These are phyloP conservation scores for Diplogelasinospora grovesii DNA, from an alignment of 495 filamentous ascomycete genomes.

Conservation along the genomic window DNA sequence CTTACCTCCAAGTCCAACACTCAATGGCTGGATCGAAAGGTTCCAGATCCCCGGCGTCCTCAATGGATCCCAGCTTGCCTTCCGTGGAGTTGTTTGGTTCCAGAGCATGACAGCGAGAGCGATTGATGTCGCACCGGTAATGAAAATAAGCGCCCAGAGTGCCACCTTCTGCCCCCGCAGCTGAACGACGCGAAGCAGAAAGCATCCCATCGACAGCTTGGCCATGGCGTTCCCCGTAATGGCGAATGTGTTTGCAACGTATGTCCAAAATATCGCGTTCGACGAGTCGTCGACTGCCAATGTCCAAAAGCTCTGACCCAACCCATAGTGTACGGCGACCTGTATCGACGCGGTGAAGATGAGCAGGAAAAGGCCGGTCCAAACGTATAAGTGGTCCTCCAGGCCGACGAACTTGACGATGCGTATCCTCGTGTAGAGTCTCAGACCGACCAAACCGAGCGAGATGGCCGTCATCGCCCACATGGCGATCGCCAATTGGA, in stretches of 20 bases:
- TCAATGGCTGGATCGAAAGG: constrained; percentile 32
- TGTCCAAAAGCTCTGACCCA: constrained; percentile 29
- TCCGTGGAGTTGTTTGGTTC: constrained; percentile 32
- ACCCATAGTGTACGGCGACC: constrained; percentile 26
- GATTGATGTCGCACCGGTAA: constrained; percentile 25
- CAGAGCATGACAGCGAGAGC: constrained; percentile 29
- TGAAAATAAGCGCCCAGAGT: constrained; percentile 28
- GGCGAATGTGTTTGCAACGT: constrained; percentile 34
- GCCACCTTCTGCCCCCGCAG: constrained; percentile 27
- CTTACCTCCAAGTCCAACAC: constrained; percentile 30
- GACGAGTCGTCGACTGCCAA: constrained; percentile 25
- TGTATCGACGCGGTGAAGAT: constrained; percentile 28
- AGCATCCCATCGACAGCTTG: constrained; percentile 36
- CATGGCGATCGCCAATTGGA: constrained; percentile 26
- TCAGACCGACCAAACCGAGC: constrained; percentile 23
- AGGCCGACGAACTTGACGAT: constrained; percentile 32
- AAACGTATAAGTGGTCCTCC: constrained; percentile 32
- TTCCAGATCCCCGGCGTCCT: constrained; percentile 32
- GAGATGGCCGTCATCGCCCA: constrained; percentile 31
- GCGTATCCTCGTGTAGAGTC: constrained; percentile 30
- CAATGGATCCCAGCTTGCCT: constrained; percentile 31
- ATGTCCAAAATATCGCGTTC: constrained; percentile 33
- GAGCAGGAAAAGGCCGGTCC: constrained; percentile 30
- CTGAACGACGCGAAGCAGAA: constrained; percentile 34
- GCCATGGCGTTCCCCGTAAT: constrained; percentile 34